A percentile compares a stretch with the other conserved stretches of the same genome.
Evolutionary conservation across 805 yeast species (phyloP).

Genomic region (Clavispora vitiphila): DNA sequence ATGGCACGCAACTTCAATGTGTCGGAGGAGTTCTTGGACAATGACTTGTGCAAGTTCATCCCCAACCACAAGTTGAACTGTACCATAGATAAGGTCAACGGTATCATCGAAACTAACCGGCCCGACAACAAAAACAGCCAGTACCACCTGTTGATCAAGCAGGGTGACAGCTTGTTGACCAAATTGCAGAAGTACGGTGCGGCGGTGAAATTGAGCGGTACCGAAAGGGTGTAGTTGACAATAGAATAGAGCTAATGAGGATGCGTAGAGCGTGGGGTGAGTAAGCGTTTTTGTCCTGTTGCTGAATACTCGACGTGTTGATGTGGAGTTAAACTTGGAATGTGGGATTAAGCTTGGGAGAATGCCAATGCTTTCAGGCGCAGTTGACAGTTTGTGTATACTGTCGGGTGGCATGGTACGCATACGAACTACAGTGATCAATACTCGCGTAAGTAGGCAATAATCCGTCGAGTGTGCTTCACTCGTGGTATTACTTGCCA

Average conservation of each 20-base stretch:
- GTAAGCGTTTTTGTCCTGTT: too few species aligned
- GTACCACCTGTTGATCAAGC: conserved; percentile 81
- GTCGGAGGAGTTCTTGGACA: conserved; percentile 79
- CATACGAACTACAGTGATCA: too few species aligned
- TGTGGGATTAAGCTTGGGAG: too few species aligned
- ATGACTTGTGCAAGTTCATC: conserved; percentile 82
- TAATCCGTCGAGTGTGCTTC: too few species aligned
- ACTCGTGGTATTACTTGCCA: too few species aligned
- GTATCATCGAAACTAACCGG: conserved; percentile 90
- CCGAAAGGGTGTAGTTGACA: conserved; percentile 52
- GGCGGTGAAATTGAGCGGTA: conserved; percentile 91
- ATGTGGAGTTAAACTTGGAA: too few species aligned
- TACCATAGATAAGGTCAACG: conserved; percentile 92
- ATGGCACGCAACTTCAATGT: conserved; percentile 95
- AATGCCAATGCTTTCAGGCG: too few species aligned
- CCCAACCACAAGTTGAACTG: conserved; percentile 93
- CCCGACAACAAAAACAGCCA: conserved; percentile 96
- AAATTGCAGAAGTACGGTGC: conserved; percentile 96
- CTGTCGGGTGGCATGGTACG: too few species aligned
- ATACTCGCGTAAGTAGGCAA: too few species aligned
- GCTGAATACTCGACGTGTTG: too few species aligned
- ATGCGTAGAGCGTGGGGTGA: too few species aligned
- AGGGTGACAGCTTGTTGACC: conserved; percentile 88
- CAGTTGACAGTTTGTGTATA: too few species aligned
- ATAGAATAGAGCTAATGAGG: conserved; percentile 1